A percentile compares a stretch with the other conserved stretches of the same genome.
phyloP scores from a whole-genome alignment of 2,329 filamentous ascomycete genomes.

The Bipolaris oryzae region DNA sequence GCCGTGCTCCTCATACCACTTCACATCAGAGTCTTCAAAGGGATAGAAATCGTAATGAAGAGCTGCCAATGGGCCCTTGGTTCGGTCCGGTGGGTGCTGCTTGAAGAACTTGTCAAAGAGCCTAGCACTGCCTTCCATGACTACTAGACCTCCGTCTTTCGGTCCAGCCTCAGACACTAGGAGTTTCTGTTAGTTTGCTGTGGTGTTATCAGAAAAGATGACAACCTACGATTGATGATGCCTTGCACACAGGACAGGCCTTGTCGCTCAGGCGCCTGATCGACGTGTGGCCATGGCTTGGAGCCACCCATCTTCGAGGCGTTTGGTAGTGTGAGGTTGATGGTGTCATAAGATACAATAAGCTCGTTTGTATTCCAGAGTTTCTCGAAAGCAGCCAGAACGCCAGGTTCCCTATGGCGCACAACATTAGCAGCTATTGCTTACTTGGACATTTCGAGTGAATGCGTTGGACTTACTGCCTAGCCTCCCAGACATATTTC shows the following conservation, averaged over 20 bases:
- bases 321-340: constrained; percentile 53
- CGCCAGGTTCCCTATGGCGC: constrained; percentile 42
- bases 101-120: constrained; percentile 34
- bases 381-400: constrained; percentile 51
- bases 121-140: constrained; percentile 52
- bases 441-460: background rate
- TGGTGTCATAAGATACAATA: constrained; percentile 40
- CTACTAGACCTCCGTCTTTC: constrained; percentile 55
- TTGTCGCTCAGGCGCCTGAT: constrained; percentile 52
- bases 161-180: constrained; percentile 39
- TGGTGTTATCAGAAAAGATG: constrained; percentile 32
- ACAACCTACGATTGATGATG: constrained; percentile 48
- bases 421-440: background rate
- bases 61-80: constrained; percentile 20
- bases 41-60: constrained; percentile 37
- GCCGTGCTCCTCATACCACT: constrained; percentile 52
- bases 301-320: constrained; percentile 44
- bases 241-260: constrained; percentile 51
- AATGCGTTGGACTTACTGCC: constrained; percentile 18
- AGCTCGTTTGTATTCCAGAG: constrained; percentile 49
- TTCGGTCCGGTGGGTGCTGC: constrained; percentile 17
- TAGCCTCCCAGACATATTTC: constrained; percentile 54
- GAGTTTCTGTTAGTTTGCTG: background rate
- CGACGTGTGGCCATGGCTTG: constrained; percentile 53
- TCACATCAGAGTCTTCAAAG: constrained; percentile 51